Evolutionary conservation across 176 grass and related monocot genomes (phyloP).

Genomic region (Triticum urartu): DNA sequence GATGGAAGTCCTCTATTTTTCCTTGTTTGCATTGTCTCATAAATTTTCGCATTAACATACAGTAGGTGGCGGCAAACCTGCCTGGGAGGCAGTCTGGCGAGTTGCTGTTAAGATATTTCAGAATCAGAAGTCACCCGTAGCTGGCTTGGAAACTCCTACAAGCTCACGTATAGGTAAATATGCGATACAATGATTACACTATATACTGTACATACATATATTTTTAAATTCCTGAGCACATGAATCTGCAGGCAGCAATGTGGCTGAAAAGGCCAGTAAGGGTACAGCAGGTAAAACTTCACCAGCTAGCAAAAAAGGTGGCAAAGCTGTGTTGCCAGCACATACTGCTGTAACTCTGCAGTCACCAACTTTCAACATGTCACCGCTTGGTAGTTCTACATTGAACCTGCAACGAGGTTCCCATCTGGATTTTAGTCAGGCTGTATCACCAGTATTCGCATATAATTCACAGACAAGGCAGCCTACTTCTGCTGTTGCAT

Average conservation of each 20-base stretch:
- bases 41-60: constrained; percentile 25
- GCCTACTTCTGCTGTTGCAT: constrained; percentile 35
- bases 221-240: neutral
- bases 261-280: constrained; percentile 42
- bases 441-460: constrained; percentile 58
- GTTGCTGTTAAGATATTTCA: constrained; percentile 72
- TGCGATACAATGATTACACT: neutral
- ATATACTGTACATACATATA: neutral
- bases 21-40: neutral
- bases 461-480: constrained; percentile 74
- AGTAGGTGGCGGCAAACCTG: constrained; percentile 54
- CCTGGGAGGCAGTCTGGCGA: constrained; percentile 75
- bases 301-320: constrained; percentile 48
- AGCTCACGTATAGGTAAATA: constrained; percentile 60
- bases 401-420: constrained; percentile 66
- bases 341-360: constrained; percentile 39
- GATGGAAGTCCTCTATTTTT: neutral
- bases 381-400: constrained; percentile 41
- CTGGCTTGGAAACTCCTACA: constrained; percentile 58
- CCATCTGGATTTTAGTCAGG: constrained; percentile 79
- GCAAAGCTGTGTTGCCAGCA: constrained; percentile 47
- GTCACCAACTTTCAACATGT: constrained; percentile 47
- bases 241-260: constrained; percentile 37
- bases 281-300: constrained; percentile 38
- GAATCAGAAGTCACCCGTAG: constrained; percentile 58